phyloP scores from a whole-genome alignment of 1,284 basidiomycete genomes.

The Paramarasmius palmivorus region DNA sequence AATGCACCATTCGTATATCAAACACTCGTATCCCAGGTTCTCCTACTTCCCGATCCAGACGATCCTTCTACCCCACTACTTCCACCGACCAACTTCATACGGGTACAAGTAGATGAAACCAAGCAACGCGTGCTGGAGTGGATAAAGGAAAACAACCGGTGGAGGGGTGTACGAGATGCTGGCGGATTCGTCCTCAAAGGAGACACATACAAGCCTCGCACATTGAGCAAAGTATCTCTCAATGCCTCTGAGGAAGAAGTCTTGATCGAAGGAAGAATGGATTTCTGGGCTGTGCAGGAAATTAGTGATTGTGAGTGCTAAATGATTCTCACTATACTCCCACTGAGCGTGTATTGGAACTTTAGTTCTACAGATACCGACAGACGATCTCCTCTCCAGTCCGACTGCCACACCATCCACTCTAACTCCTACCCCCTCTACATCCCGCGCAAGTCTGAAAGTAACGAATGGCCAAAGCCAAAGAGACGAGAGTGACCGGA shows the following conservation, averaged over 20 bases:
- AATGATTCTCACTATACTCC: background rate
- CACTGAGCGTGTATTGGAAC: constrained; percentile 1
- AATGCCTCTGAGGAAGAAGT: constrained; percentile 68
- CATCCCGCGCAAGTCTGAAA: constrained; percentile 21
- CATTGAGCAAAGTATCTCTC: constrained; percentile 63
- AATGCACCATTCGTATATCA: constrained; percentile 29
- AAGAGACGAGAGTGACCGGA: no score
- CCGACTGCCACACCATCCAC: constrained; percentile 16
- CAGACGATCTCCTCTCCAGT: constrained; percentile 68
- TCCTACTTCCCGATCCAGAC: constrained; percentile 67
- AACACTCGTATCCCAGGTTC: constrained; percentile 74
- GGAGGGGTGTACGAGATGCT: constrained; percentile 10
- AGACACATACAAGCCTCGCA: constrained; percentile 73
- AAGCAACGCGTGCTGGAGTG: constrained; percentile 11
- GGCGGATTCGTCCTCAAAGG: constrained; percentile 52
- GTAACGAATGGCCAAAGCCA: background rate
- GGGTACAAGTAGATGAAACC: constrained; percentile 13
- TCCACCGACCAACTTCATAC: constrained; percentile 10
- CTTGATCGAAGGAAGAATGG: constrained; percentile 37
- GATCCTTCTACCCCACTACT: constrained; percentile 32
- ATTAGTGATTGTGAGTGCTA: constrained; percentile 72
- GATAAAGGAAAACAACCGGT: constrained; percentile 10
- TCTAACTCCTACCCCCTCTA: constrained; percentile 22
- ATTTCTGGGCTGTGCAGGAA: constrained; percentile 87
- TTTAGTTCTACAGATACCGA: constrained; percentile 76